Evolutionary conservation across 2,329 filamentous ascomycete species (phyloP).

Genomic region (Dothidotthia symphoricarpi): DNA sequence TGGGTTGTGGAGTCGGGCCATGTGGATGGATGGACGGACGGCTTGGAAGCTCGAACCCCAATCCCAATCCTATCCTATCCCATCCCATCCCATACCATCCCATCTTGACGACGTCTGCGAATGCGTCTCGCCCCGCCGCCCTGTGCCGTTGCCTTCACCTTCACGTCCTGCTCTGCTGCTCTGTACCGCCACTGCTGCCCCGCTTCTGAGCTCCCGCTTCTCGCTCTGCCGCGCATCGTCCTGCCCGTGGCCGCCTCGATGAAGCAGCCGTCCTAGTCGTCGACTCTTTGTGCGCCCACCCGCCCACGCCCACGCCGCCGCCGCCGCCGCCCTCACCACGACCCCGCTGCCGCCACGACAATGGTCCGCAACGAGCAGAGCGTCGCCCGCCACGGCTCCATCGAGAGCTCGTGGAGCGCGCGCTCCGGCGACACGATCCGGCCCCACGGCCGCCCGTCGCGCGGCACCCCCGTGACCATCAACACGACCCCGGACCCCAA

Average conservation of each 20-base stretch:
- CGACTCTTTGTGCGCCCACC: constrained; percentile 28
- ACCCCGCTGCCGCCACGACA: constrained; percentile 15
- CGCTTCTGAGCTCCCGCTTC: too few species aligned
- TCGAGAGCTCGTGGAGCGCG: constrained; percentile 66
- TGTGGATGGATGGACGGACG: constrained; percentile 7
- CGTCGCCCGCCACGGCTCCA: constrained; percentile 63
- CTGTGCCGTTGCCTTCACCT: background rate
- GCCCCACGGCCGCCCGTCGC: constrained; percentile 40
- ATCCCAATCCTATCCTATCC: too few species aligned
- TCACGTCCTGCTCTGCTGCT: too few species aligned
- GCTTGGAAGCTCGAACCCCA: too few species aligned
- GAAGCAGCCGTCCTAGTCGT: constrained; percentile 40
- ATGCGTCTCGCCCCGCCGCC: too few species aligned
- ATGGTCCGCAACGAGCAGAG: constrained; percentile 70
- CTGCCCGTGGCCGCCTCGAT: constrained; percentile 35
- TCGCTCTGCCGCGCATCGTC: constrained; percentile 5
- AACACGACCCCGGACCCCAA: constrained; percentile 56
- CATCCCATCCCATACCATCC: too few species aligned
- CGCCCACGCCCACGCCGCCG: constrained; percentile 22
- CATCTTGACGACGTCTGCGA: too few species aligned
- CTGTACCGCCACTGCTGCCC: too few species aligned
- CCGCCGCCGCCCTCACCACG: constrained; percentile 9
- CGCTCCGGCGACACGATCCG: constrained; percentile 65
- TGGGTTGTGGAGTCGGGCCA: constrained; percentile 19
- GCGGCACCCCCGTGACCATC: constrained; percentile 48